phyloP scores from a whole-genome alignment of 2,329 filamentous ascomycete species.

The Periconia sp. region DNA sequence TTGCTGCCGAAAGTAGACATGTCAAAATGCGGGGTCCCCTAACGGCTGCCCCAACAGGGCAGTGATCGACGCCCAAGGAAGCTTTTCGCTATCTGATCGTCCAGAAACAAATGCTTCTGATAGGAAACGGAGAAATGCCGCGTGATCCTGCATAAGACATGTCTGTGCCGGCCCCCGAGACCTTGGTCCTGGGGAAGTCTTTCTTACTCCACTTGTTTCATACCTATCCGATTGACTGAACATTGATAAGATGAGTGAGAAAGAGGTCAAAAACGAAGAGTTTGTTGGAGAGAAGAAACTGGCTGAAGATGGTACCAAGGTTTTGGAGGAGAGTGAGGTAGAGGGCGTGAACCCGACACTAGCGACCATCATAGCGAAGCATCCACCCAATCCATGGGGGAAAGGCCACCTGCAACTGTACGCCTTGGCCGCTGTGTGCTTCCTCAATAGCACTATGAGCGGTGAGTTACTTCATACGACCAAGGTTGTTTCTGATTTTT shows the following conservation, averaged over 20 bases:
- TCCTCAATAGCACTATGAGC: conserved; percentile 44
- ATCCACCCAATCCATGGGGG: conserved; percentile 26
- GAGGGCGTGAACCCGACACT: conserved; percentile 18
- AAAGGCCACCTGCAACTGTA: conserved; percentile 26
- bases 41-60: conserved; percentile 5
- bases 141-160: conserved; percentile 14
- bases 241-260: conserved; percentile 8
- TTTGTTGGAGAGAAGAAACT: conserved; percentile 15
- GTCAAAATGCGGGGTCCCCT: conserved; percentile 14
- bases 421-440: conserved; percentile 36
- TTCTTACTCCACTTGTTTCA: background rate
- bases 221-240: too few species aligned
- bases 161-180: background rate
- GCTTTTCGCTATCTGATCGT: background rate
- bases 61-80: conserved; percentile 14
- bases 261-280: conserved; percentile 2
- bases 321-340: conserved; percentile 16
- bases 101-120: background rate
- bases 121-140: conserved; percentile 18
- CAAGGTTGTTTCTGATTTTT: background rate
- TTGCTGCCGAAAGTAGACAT: conserved; percentile 5
- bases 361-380: conserved; percentile 21
- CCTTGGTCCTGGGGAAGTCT: background rate
- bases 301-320: conserved; percentile 20
- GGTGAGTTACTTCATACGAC: conserved; percentile 21